Base-by-base conservation (phyloP, 192 early-diverging fungal genomes). In the Kappamyces sp. region DNA sequence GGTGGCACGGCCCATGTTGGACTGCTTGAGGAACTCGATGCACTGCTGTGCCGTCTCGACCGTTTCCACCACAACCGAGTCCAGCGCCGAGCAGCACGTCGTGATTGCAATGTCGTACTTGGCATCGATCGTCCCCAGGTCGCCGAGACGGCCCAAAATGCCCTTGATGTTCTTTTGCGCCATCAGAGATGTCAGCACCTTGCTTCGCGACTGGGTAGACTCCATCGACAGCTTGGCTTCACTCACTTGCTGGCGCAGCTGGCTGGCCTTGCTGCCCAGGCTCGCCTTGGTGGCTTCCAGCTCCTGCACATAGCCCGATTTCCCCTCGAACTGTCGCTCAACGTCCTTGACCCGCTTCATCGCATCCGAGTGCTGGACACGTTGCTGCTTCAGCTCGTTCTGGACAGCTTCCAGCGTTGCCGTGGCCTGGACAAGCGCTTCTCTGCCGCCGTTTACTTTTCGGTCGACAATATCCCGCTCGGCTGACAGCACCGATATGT, bases 41-140 rank as follows among this genome's bases (percentile, higher is more conserved):
- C 93, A 97, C 42, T 84, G 74, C 66, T 97, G 91, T 1, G 78
- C 97, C 0, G 82, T 76, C 48, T 87, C 82, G 4, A 97, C 94
- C 1, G 82, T 84, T 42, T 94, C 92, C 34, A 95, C 93, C 0
- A 99, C 88, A 66, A 99, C 93, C 51, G 86, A 78, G 51, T 96
- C 85, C 57, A 99, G 76, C 7, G 76, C 71, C 13, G 80, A 78
- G 49, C 90, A 95, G 0, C 91, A 87, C 2, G 92, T 97, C 2
- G 93, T 94, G 12, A 97, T 85, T 0, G 96, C 96, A 4, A 98
- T 86, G 69, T 98, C 97, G 61, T 93, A 99, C 67, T 84, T 86
- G 54, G 88, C 87, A 50, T 90, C 89, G 63, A 99, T 95, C 1
- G 88, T 85, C 32, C 94, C 97, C n/a, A 99, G 73, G 58, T 91